These are phyloP conservation scores for Sequoiadendron giganteum DNA, from an alignment of 75 land plant species.

Conservation along the genomic window DNA sequence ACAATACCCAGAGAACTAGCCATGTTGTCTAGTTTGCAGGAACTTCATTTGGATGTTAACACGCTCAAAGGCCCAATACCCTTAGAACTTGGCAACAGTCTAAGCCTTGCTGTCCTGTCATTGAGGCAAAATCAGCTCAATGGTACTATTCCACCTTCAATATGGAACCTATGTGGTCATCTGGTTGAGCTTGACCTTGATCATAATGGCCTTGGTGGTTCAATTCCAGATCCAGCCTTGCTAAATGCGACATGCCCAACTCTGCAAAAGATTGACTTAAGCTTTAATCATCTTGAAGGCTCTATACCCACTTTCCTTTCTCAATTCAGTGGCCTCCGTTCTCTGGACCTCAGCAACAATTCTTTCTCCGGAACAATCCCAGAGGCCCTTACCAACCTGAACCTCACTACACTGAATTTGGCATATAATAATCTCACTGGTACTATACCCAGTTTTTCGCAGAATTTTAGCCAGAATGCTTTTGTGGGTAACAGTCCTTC, in stretches of 20 bases:
- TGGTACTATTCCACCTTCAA: conserved; percentile 63
- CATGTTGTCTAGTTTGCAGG: conserved; percentile 45
- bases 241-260: conserved; percentile 39
- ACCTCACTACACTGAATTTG: conserved; percentile 59
- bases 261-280: conserved; percentile 49
- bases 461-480: conserved; percentile 34
- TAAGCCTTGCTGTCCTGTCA: conserved; percentile 47
- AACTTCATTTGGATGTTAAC: conserved; percentile 57
- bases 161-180: conserved; percentile 71
- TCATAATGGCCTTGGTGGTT: conserved; percentile 49
- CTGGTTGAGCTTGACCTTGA: conserved; percentile 54
- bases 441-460: conserved; percentile 36
- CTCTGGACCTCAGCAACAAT: conserved; percentile 62
- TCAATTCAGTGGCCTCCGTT: conserved; percentile 29
- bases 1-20: conserved; percentile 54
- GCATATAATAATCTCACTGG: conserved; percentile 83
- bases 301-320: conserved; percentile 56
- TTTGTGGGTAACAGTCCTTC: conserved; percentile 54
- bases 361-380: conserved; percentile 65
- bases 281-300: conserved; percentile 54
- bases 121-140: conserved; percentile 46
- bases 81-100: conserved; percentile 60
- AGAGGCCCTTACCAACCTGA: conserved; percentile 29
- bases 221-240: conserved; percentile 54
- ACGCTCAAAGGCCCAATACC: conserved; percentile 63